Evolutionary conservation across 768 basidiomycete species (phyloP), one percentile per base, ranked within the genome.

Genomic region (Suillus cothurnatus): DNA sequence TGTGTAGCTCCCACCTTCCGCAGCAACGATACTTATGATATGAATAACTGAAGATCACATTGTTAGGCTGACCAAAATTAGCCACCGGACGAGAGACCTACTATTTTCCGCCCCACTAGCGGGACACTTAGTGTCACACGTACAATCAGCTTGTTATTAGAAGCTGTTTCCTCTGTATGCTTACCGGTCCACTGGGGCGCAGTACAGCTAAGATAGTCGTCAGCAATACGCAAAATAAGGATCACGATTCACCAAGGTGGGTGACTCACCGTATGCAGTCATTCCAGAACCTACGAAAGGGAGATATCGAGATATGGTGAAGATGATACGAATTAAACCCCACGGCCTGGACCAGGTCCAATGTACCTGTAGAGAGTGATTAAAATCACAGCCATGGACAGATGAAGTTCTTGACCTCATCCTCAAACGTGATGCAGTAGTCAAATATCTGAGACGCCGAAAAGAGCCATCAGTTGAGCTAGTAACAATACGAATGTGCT

Each of bases 231-330:
- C 39, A 55, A 52, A n/a, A 59, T 45, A 68, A 55, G 15, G 62
- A 55, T 67, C 17, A 19, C 6, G n/a, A n/a, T n/a, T n/a, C n/a
- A 19, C 6, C 32, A 9, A 15, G 6, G 21, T 45, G 7, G 32
- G 19, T 32, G 17, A 43, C 70, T 63, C 49, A 72, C 71, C 52
- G 45, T 69, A 67, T 31, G 52, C 61, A 32, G 66, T 64, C 50
- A 73, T 17, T 9, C 26, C 66, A 41, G 23, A 12, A 6, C 68
- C 70, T 4, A 49, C 45, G 26, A 69, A 71, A 4, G 71, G 70
- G 12, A 73, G 36, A 61, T 73, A 72, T 34, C 70, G 69, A 19
- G 71, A 73, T 12, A 61, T 19, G 17, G 55, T 69, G 41, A 73
- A 72, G 41, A 69, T 5, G 32, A 61, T 8, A n/a, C 67, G 68